Percentiles rank a stretch among this genome's conserved stretches.
phyloP scores from a whole-genome alignment of 306 rosid species.

The Elaeagnus macrophylla region DNA sequence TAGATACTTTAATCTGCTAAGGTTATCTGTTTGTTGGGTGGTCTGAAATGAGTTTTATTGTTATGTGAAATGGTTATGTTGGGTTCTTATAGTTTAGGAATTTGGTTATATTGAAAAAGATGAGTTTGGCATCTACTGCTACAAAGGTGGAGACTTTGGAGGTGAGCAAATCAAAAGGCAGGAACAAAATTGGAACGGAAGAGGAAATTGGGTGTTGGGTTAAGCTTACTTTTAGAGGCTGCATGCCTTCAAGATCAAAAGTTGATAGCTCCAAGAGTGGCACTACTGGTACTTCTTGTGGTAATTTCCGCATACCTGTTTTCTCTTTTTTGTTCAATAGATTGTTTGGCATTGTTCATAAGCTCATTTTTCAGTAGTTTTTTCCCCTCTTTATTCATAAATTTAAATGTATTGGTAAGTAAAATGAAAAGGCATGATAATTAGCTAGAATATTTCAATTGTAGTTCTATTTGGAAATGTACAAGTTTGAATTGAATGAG shows the following conservation, averaged over 20 bases:
- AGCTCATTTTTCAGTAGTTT: background rate
- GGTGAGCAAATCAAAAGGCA: slow-evolving; percentile 45
- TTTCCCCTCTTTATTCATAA: background rate
- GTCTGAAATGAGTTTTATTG: slow-evolving; percentile 17
- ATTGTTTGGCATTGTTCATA: background rate
- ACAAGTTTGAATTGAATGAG: background rate
- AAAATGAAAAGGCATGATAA: slow-evolving; percentile 11
- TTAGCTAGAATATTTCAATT: background rate
- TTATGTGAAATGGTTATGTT: slow-evolving; percentile 4
- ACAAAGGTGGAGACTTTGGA: slow-evolving; percentile 56
- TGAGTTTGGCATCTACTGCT: slow-evolving; percentile 62
- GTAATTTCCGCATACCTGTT: slow-evolving; percentile 26
- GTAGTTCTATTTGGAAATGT: background rate
- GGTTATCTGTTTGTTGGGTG: background rate
- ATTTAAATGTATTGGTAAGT: slow-evolving; percentile 9
- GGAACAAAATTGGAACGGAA: slow-evolving; percentile 34
- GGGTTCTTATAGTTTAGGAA: slow-evolving; percentile 9
- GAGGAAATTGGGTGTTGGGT: slow-evolving; percentile 54
- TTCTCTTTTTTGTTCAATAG: background rate
- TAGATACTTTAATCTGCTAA: slow-evolving; percentile 5
- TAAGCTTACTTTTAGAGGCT: slow-evolving; percentile 54
- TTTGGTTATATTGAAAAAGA: slow-evolving; percentile 27
- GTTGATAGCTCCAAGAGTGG: slow-evolving; percentile 60
- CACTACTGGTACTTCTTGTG: slow-evolving; percentile 42
- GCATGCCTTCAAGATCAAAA: slow-evolving; percentile 81